phyloP scores from a whole-genome alignment of 1,139 yeast species.

The Kazachstania sp. region DNA sequence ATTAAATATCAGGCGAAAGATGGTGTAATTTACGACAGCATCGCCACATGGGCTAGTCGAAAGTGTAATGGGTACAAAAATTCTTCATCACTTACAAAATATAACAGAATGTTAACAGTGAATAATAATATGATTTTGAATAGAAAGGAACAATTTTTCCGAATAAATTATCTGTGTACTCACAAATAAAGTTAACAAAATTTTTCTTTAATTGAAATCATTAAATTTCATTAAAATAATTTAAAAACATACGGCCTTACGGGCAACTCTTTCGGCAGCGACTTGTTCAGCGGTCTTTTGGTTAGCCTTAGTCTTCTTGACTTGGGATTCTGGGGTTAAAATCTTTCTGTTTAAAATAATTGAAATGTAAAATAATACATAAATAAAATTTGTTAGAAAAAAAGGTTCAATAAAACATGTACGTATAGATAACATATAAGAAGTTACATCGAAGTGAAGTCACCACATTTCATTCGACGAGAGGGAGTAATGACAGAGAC shows the following conservation, averaged over 20 bases:
- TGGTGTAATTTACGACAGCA: conserved; percentile 93
- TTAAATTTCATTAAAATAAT: too few relatives aligned
- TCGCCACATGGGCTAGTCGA: conserved; percentile 73
- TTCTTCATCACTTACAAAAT: conserved; percentile 26
- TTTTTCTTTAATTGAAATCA: background rate
- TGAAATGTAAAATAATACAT: conserved; percentile 1
- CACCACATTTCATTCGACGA: conserved; percentile 33
- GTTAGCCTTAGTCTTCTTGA: conserved; percentile 89
- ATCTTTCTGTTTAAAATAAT: conserved; percentile 28
- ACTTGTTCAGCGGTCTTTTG: conserved; percentile 80
- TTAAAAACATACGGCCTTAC: conserved; percentile 73
- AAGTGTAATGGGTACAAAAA: conserved; percentile 47
- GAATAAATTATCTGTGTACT: conserved; percentile 8
- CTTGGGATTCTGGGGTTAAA: conserved; percentile 81
- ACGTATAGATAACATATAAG: conserved; percentile 13
- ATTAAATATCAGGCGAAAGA: conserved; percentile 84
- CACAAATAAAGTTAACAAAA: conserved; percentile 6
- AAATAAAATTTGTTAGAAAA: conserved; percentile 14
- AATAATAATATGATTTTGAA: background rate
- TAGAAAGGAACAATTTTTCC: background rate
- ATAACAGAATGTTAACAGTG: background rate
- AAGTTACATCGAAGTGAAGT: conserved; percentile 32
- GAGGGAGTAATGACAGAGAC: conserved; percentile 27
- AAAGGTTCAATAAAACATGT: conserved; percentile 2
- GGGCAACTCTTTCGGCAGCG: conserved; percentile 78